Conservation (phyloP, 2,329 filamentous ascomycete genomes). For the Nemania diffusa region DNA sequence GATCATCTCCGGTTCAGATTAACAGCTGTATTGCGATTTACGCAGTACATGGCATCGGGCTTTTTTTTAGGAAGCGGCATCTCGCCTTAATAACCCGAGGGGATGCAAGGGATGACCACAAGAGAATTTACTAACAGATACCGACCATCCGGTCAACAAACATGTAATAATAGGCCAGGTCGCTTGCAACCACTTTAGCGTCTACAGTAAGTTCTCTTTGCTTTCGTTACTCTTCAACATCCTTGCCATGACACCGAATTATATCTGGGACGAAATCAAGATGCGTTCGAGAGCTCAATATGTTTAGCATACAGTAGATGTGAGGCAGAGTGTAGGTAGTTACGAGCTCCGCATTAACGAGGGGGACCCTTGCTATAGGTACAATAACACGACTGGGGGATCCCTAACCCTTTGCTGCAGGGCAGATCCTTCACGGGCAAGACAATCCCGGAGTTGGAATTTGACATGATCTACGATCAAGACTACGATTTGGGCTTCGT, state of each 20-base stretch:
- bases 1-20: not conserved
- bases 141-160: not conserved
- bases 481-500: constrained; percentile 10
- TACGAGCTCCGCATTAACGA: constrained; percentile 31
- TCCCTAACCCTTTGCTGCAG: constrained; percentile 33
- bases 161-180: not conserved
- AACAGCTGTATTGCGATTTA: not conserved
- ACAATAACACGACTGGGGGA: constrained; percentile 18
- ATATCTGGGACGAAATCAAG: not conserved
- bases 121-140: not conserved
- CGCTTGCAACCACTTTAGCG: no score
- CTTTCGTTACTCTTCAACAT: not conserved
- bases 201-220: not conserved
- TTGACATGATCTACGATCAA: constrained; percentile 19
- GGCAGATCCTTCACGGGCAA: constrained; percentile 33
- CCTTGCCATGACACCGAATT: not conserved
- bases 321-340: constrained; percentile 3
- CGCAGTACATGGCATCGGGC: not conserved
- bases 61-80: not conserved
- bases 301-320: not conserved
- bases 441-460: constrained; percentile 27
- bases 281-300: not conserved
- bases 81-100: not conserved
- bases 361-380: constrained; percentile 26
- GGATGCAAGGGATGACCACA: not conserved